A percentile compares a stretch with the other conserved stretches of the same genome.
Conservation (phyloP, 164 flowering plant genomes). For the Cinnamomum chago region DNA sequence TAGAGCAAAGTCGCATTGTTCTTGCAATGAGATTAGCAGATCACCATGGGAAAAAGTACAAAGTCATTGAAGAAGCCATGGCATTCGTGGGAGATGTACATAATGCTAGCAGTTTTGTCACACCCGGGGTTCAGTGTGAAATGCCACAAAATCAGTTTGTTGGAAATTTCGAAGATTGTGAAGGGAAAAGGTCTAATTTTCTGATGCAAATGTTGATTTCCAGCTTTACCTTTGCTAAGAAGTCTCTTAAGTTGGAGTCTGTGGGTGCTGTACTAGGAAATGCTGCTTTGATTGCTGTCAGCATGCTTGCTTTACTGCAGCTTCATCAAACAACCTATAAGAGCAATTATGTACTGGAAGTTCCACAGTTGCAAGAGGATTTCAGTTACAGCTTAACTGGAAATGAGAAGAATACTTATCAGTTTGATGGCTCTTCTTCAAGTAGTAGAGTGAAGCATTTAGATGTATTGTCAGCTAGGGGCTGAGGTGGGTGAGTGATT, state of each 20-base stretch:
- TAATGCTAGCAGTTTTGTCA: constrained; percentile 39
- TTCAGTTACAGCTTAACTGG: constrained; percentile 7
- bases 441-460: constrained; percentile 12
- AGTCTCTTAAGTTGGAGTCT: constrained; percentile 48
- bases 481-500: constrained; percentile 8
- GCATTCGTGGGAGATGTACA: constrained; percentile 80
- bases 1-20: constrained; percentile 84
- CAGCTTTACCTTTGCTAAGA: constrained; percentile 47
- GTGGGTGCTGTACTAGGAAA: constrained; percentile 73
- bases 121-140: constrained; percentile 50
- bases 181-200: constrained; percentile 38
- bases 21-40: constrained; percentile 87
- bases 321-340: constrained; percentile 19
- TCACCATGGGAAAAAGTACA: constrained; percentile 81
- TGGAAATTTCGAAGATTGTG: constrained; percentile 19
- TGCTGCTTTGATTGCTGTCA: constrained; percentile 68
- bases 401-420: constrained; percentile 6
- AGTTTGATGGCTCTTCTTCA: constrained; percentile 9
- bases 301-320: constrained; percentile 59
- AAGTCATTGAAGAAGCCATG: constrained; percentile 84
- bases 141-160: constrained; percentile 32
- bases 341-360: constrained; percentile 10
- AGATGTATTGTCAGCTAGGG: constrained; percentile 31
- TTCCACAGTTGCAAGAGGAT: constrained; percentile 14
- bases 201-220: constrained; percentile 48